Base-by-base conservation (phyloP, 495 filamentous ascomycete species). In the Chaetomidium leptoderma region DNA sequence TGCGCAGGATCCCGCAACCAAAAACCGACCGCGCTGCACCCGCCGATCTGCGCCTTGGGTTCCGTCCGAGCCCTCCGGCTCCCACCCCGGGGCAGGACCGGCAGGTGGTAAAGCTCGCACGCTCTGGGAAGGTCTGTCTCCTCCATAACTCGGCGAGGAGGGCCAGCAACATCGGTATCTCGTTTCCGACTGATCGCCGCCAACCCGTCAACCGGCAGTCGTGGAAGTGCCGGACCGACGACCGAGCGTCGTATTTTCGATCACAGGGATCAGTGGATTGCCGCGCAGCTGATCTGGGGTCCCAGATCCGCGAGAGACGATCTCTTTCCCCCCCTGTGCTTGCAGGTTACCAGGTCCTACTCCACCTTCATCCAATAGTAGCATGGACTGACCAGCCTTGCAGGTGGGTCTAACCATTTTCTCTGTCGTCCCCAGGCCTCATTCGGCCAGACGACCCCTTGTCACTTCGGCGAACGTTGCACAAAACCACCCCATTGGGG, bases 261-360 rank as follows among this genome's bases (percentile, higher is more conserved):
- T 68, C 66, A 66, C 68, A 68, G 62, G 67, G 68, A 62, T 70
- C 61, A 58, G 56, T 36, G 55, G 49, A 60, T 58, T 57, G 56
- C 60, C 59, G 59, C 58, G 50, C 63, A 66, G 67, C 65, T 70
- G 66, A 67, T 69, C 66, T 63, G 62, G 62, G 64, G 54, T 61
- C 51, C 58, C 54, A 57, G 66, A 66, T 65, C 51, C 60, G 54
- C 65, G 16, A 52, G 56, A 51, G 61, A 53, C 66, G 66, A 69
- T 68, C 66, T 62, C 63, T 51, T 37, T 43, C 53, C 54, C 53
- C 54, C 63, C 59, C 60, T 60, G 64, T 57, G 42, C 48, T 51
- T 66, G 53, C 57, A 49, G 54, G 39, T 46, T 51, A 33, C 59
- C 48, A 57, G 53, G 59, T 53, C 43, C n/a, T 17, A 9, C 44